Evolutionary conservation across 176 grass and related monocot genomes (phyloP), one percentile per base, ranked within the genome.

Genomic region (Lolium rigidum): DNA sequence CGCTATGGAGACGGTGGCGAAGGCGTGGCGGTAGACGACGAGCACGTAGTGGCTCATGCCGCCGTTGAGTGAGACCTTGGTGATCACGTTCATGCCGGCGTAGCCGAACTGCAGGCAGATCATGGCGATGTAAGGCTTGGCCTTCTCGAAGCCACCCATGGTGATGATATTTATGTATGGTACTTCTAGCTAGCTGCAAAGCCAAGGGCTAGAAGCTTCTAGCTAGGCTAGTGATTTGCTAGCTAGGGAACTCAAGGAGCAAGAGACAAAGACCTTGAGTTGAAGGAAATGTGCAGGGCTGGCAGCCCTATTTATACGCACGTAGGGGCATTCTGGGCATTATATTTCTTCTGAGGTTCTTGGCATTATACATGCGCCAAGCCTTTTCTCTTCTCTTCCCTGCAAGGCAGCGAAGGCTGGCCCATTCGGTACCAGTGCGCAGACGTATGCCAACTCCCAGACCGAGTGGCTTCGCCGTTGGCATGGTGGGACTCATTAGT

Each of bases 41-140:
- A 98, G 91, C 25, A 95, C 95, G 66, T 98, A 95, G 66, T 98
- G 95, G 87, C 95, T 98, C 93, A 98, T 93, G 83, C 95, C 95
- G 44, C 85, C 85, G 78, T 95, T 95, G 76, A 98, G 93, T 22
- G 95, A 95, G 44, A 98, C 91, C 80, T 98, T 98, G 48, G 95
- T 94, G 65, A 98, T 90, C 13, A 98, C 89, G 88, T 98, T 98
- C 95, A 98, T 98, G 71, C 95, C 95, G 2, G 95, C 95, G 15
- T 98, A 98, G 49, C 95, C 95, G 72, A 98, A 98, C 69, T 98
- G 95, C 66, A 98, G 84, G 20, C 83, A 95, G 70, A 90, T 89
- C 95, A 98, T 98, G 81, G 95, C 93, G 82, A 93, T 82, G 89
- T 98, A 98, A 3, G 95, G 95, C 75, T 94, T 98, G 70, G 82